phyloP scores from a whole-genome alignment of 768 basidiomycete genomes.

The Suillus subluteus region DNA sequence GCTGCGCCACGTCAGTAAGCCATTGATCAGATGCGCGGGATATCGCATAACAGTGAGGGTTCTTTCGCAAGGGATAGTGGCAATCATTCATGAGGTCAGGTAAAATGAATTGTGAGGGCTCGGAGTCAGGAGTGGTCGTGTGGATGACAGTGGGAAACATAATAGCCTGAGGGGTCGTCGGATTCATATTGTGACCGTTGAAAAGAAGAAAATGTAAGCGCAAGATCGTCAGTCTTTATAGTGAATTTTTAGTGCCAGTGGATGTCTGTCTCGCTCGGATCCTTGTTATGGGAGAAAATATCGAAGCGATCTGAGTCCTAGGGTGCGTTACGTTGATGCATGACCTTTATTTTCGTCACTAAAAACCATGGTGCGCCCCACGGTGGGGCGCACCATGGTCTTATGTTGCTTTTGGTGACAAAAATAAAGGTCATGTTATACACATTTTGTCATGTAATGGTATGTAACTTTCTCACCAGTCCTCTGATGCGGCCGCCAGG shows the following conservation, averaged over 20 bases:
- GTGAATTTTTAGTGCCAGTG: not conserved
- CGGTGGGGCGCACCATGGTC: too few species aligned
- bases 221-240: not conserved
- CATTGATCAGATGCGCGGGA: conserved; percentile 41
- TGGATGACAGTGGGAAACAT: conserved; percentile 26
- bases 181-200: not conserved
- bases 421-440: too few species aligned
- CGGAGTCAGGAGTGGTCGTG: conserved; percentile 14
- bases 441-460: too few species aligned
- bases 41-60: conserved; percentile 35
- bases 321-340: too few species aligned
- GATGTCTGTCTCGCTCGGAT: not conserved
- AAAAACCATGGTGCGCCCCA: too few species aligned
- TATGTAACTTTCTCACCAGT: too few species aligned
- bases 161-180: conserved; percentile 15
- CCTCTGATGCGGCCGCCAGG: too few species aligned
- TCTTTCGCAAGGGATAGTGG: conserved; percentile 38
- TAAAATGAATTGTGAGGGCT: conserved; percentile 34
- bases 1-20: conserved; percentile 31
- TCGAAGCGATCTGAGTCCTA: too few species aligned
- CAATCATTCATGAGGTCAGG: conserved; percentile 46
- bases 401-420: too few species aligned
- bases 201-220: not conserved
- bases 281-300: too few species aligned
- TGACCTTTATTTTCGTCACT: too few species aligned